phyloP scores from a whole-genome alignment of 2,329 filamentous ascomycete genomes.

The Chaetomium strumarium region DNA sequence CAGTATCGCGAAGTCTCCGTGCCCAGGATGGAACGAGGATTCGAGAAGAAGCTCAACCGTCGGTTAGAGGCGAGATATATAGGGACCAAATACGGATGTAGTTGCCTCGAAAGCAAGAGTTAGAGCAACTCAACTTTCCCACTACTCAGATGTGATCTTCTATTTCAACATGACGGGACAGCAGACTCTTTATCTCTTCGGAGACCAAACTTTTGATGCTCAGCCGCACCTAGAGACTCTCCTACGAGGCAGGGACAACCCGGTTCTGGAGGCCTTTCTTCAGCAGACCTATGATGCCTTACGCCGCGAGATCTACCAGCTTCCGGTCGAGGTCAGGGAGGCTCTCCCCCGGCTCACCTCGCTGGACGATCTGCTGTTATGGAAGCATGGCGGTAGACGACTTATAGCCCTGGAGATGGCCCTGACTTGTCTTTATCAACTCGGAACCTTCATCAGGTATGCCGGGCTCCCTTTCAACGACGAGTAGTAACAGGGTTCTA shows the following conservation, averaged over 20 bases:
- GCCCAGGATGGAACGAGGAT: too few species aligned
- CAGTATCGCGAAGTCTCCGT: too few species aligned
- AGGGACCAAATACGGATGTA: too few species aligned
- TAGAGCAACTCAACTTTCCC: too few species aligned
- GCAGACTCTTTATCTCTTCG: constrained; percentile 6
- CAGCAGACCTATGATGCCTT: constrained; percentile 6
- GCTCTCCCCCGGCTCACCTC: constrained; percentile 6
- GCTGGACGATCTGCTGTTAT: constrained; percentile 6
- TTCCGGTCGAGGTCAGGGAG: constrained; percentile 2
- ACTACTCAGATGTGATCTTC: too few species aligned
- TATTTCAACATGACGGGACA: neutral
- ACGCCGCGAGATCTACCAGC: neutral
- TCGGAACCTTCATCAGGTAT: constrained; percentile 6
- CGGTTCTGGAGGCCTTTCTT: constrained; percentile 3
- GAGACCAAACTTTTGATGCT: constrained; percentile 11
- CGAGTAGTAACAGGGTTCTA: too few species aligned
- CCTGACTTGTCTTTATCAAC: constrained; percentile 7
- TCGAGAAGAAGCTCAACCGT: too few species aligned
- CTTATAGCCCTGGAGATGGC: constrained; percentile 8
- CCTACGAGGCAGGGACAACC: neutral
- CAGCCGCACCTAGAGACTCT: constrained; percentile 4
- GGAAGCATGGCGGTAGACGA: neutral
- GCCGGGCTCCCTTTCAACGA: neutral
- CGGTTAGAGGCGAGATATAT: too few species aligned
- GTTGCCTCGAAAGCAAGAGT: too few species aligned